phyloP scores from a whole-genome alignment of 78 protist genomes.

The Capsaspora owczarzaki region DNA sequence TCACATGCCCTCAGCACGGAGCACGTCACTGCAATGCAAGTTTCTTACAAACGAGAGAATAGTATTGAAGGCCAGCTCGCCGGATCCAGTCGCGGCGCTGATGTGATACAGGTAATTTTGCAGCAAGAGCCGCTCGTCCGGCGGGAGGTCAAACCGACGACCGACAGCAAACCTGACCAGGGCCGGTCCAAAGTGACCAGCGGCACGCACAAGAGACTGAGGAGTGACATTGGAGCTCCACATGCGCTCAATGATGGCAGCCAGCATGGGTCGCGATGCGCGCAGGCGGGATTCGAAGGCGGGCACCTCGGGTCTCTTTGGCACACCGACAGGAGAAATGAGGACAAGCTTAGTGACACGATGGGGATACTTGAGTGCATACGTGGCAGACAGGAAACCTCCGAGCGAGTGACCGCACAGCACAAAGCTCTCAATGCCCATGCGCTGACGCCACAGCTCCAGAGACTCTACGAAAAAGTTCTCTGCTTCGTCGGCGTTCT shows the following conservation, averaged over 20 bases:
- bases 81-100: neutral
- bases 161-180: neutral
- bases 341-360: neutral
- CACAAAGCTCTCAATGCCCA: neutral
- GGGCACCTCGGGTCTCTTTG: neutral
- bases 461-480: conserved; percentile 1
- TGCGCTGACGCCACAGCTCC: conserved; percentile 1
- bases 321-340: conserved; percentile 6
- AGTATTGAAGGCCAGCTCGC: conserved; percentile 8
- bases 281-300: neutral
- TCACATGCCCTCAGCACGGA: too few relatives aligned
- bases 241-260: neutral
- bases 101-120: neutral
- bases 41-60: neutral
- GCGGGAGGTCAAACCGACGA: neutral
- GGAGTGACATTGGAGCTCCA: neutral
- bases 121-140: neutral
- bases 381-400: conserved; percentile 2
- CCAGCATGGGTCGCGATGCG: neutral
- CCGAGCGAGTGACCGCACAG: conserved; percentile 17
- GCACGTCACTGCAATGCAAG: too few relatives aligned
- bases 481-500: neutral
- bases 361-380: conserved; percentile 18
- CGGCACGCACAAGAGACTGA: neutral
- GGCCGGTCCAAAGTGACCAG: neutral